phyloP scores from a whole-genome alignment of 139 green algal genomes.

The Chlorella vulgaris region DNA sequence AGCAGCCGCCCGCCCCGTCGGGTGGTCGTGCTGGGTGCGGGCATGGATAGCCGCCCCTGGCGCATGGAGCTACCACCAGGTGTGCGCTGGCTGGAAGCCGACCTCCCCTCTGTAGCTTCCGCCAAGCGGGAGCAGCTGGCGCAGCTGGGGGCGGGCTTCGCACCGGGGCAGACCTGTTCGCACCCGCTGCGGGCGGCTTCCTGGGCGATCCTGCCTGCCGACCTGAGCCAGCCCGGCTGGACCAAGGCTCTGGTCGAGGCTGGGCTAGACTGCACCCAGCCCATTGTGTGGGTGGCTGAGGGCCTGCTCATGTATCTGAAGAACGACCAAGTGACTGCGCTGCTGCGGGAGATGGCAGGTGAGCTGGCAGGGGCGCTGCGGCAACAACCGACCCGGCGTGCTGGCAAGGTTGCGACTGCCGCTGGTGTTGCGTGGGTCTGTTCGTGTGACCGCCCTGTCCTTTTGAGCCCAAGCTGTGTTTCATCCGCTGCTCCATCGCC shows the following conservation, averaged over 20 bases:
- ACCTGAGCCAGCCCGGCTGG: slow-evolving; percentile 14
- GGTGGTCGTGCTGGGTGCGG: slow-evolving; percentile 50
- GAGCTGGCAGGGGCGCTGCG: not conserved
- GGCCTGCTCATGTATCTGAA: slow-evolving; percentile 34
- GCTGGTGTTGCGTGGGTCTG: not conserved
- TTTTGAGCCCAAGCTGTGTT: not conserved
- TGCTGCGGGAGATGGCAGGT: slow-evolving; percentile 25
- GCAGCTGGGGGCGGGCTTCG: not conserved
- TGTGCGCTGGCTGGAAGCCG: slow-evolving; percentile 37
- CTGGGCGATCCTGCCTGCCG: not conserved
- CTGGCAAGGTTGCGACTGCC: not conserved
- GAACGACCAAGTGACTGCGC: not conserved
- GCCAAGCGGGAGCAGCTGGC: slow-evolving; percentile 46
- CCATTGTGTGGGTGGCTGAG: slow-evolving; percentile 36
- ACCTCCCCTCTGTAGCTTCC: slow-evolving; percentile 50
- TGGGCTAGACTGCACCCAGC: slow-evolving; percentile 26
- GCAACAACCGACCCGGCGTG: not conserved
- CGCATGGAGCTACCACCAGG: slow-evolving; percentile 58
- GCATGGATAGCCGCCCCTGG: slow-evolving; percentile 76
- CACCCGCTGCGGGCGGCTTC: slow-evolving; percentile 1
- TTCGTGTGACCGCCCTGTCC: too few species aligned
- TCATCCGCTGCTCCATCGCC: not conserved
- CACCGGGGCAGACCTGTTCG: not conserved
- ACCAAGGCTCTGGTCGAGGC: not conserved
- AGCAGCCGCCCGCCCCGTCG: not conserved